These are phyloP conservation scores for Diaporthe amygdali DNA, from an alignment of 2,329 filamentous ascomycete species.

Conservation along the genomic window DNA sequence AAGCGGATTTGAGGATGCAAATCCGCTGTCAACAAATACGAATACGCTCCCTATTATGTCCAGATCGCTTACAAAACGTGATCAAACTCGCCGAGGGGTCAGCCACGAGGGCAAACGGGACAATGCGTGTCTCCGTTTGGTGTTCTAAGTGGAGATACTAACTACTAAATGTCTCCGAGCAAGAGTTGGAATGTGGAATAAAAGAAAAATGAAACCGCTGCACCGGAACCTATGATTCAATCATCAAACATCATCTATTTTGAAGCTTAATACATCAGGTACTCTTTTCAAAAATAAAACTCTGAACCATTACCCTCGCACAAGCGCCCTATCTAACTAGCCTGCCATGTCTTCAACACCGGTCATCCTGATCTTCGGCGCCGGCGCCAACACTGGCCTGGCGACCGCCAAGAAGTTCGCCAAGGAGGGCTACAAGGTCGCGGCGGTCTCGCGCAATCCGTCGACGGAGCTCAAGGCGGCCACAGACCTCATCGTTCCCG, in stretches of 20 bases:
- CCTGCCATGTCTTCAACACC: constrained; percentile 27
- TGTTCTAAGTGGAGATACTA: background rate
- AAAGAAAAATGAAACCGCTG: too few relatives aligned
- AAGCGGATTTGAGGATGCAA: background rate
- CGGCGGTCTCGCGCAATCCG: constrained; percentile 40
- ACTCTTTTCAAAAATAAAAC: background rate
- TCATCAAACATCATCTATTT: too few relatives aligned
- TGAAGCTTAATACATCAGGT: background rate
- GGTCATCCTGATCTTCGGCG: constrained; percentile 46
- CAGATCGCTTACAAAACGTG: background rate
- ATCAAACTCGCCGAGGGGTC: background rate
- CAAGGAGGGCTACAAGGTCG: constrained; percentile 47
- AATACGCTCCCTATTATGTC: background rate
- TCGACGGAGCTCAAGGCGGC: constrained; percentile 35
- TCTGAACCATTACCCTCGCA: background rate
- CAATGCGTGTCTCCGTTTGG: background rate
- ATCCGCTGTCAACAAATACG: background rate
- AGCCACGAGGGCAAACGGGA: background rate
- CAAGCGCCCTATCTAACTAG: too few relatives aligned
- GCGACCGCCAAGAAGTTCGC: constrained; percentile 43
- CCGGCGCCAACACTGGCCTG: constrained; percentile 46
- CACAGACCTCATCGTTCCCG: constrained; percentile 37
- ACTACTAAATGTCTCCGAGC: background rate
- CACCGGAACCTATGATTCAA: too few relatives aligned
- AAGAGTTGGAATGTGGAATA: background rate